Evolutionary conservation across 257 asterid species (phyloP), one percentile per base, ranked within the genome.

Genomic region (Lycium barbarum): DNA sequence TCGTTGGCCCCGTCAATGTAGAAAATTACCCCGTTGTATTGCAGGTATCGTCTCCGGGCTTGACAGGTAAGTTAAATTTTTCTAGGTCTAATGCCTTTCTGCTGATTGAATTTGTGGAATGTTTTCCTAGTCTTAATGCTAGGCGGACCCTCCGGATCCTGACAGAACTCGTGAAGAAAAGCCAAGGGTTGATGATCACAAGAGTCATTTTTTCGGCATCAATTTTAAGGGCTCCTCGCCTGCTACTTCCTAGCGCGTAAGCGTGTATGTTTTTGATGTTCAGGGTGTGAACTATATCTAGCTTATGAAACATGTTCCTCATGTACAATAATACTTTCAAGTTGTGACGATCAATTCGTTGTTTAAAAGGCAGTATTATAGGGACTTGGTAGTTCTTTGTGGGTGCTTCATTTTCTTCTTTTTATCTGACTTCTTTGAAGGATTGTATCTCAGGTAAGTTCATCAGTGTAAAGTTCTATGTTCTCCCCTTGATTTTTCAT

Each of bases 101-200:
- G 82, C 33, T 78, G 66, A 53, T 53, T 54, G 9, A 47, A 53
- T 78, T 51, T 78, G 49, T 78, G 66, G 53, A 14, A 53, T 78
- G 66, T 53, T 78, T 49, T 78, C 33, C 33, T 51, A 15, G 33
- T 78, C 11, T 33, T 53, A 33, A 53, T 78, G 53, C 82, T 53
- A 97, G 98, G 98, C 98, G 22, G 95, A 97, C 88, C 98, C 98
- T 85, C 98, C 99, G 4, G 98, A 97, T 89, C 98, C 98, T 62
- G 86, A 94, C 45, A 93, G 92, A 90, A 95, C 95, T 61, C 98
- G 95, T 9, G 97, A 93, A 84, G 98, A 97, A 89, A 98, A 95
- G 9, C 33, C 33, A 26, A 26, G 33, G 33, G 33, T 26, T 26
- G 33, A 26, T 26, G 33, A 26, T 26, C 33, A 26, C 33, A 26